These are phyloP conservation scores for Lactarius psammicola DNA, from an alignment of 768 basidiomycete genomes.

Conservation along the genomic window DNA sequence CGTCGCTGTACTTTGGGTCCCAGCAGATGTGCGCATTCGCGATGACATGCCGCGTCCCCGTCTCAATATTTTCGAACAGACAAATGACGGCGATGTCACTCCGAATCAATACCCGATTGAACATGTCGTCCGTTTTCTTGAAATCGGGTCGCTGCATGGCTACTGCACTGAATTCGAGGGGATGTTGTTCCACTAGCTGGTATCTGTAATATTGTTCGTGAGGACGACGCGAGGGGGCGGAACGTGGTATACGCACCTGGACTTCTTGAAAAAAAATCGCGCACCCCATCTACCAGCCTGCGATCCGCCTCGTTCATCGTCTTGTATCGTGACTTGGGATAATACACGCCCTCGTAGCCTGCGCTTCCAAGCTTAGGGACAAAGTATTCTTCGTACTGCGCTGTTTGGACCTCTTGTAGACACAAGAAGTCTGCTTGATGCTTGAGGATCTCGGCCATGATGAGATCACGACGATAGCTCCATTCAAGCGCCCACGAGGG, in stretches of 20 bases:
- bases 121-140: conserved; percentile 99
- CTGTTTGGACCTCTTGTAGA: conserved; percentile 92
- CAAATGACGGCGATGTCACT: conserved; percentile 90
- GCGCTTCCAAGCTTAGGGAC: conserved; percentile 63
- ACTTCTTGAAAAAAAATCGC: conserved; percentile 92
- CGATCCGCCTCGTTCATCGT: conserved; percentile 88
- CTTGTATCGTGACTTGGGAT: conserved; percentile 89
- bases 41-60: conserved; percentile 85
- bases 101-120: conserved; percentile 94
- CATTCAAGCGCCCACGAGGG: conserved; percentile 96
- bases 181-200: conserved; percentile 87
- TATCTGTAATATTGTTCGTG: conserved; percentile 52
- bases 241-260: conserved; percentile 59
- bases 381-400: conserved; percentile 92
- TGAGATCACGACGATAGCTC: conserved; percentile 88
- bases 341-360: conserved; percentile 89
- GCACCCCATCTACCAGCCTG: conserved; percentile 90
- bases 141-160: conserved; percentile 93
- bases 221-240: neutral
- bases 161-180: conserved; percentile 89
- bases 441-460: conserved; percentile 78
- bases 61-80: conserved; percentile 81
- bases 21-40: conserved; percentile 92
- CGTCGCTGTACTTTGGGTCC: conserved; percentile 90
- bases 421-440: conserved; percentile 89